Evolutionary conservation across 306 rosid genomes (phyloP).

Genomic region (Abrus pulchellus): DNA sequence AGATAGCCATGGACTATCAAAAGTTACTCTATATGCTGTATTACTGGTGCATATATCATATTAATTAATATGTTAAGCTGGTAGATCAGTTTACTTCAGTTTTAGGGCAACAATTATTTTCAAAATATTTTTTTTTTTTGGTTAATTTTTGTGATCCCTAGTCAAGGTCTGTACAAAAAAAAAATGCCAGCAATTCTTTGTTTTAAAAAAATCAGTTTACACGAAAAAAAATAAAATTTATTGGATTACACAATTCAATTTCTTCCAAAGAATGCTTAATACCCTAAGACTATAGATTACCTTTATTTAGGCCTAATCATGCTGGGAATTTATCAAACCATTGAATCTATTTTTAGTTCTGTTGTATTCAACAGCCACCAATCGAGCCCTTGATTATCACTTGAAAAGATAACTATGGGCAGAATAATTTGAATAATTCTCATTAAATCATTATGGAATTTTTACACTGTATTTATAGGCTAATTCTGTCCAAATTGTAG

Average conservation of each 20-base stretch:
- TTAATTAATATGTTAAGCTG: constrained; percentile 1
- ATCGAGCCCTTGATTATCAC: neutral
- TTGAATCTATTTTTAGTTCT: constrained; percentile 34
- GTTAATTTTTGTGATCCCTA: neutral
- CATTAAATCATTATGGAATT: too few relatives aligned
- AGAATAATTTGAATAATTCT: too few relatives aligned
- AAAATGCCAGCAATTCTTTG: neutral
- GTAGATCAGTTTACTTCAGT: constrained; percentile 19
- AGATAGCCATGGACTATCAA: constrained; percentile 13
- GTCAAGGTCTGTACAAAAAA: constrained; percentile 20
- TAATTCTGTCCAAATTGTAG: too few relatives aligned
- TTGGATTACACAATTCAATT: constrained; percentile 1
- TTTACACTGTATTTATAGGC: too few relatives aligned
- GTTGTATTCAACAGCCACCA: constrained; percentile 14
- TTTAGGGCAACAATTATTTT: neutral
- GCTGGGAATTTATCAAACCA: neutral
- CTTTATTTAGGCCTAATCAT: neutral
- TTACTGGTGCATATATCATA: neutral
- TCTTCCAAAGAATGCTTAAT: neutral
- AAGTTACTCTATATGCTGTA: constrained; percentile 5
- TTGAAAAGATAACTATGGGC: too few relatives aligned
- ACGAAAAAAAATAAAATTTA: neutral
- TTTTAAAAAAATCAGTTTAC: neutral
- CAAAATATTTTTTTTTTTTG: neutral
- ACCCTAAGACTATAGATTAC: neutral